These are phyloP conservation scores for Erysimum pusillum DNA, from an alignment of 441 rosid genomes.

Conservation along the genomic window DNA sequence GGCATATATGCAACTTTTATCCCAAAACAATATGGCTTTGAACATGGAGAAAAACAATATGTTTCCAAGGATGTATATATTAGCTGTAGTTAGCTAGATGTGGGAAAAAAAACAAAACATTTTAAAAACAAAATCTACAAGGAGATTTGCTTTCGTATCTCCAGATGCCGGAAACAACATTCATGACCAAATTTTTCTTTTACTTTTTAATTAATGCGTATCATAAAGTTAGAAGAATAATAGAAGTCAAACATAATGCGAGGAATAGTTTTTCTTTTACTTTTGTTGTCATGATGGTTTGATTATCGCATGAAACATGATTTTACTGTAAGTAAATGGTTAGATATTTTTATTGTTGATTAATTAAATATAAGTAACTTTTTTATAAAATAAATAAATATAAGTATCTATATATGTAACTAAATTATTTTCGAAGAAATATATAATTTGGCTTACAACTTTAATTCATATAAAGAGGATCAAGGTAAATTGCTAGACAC, in stretches of 20 bases:
- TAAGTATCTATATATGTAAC: too few relatives aligned
- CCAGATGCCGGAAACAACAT: neutral
- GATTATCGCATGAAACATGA: neutral
- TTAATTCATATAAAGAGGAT: neutral
- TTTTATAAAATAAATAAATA: too few relatives aligned
- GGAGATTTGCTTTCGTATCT: constrained; percentile 21
- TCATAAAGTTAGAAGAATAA: neutral
- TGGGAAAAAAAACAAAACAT: neutral
- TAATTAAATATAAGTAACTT: neutral
- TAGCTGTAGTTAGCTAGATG: neutral
- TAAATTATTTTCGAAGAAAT: neutral
- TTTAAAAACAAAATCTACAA: constrained; percentile 1
- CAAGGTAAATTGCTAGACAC: neutral
- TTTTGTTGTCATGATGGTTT: neutral
- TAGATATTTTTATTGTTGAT: neutral
- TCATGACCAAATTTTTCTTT: neutral
- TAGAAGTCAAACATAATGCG: neutral
- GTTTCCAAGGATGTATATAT: too few relatives aligned
- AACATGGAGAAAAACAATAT: neutral
- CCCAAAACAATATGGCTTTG: neutral
- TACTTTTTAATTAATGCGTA: neutral
- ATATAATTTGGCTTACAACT: neutral
- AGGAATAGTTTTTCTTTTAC: neutral
- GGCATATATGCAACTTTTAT: neutral
- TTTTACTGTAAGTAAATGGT: neutral